Conservation (phyloP, 2,329 filamentous ascomycete genomes). For the Aspergillus sergii region DNA sequence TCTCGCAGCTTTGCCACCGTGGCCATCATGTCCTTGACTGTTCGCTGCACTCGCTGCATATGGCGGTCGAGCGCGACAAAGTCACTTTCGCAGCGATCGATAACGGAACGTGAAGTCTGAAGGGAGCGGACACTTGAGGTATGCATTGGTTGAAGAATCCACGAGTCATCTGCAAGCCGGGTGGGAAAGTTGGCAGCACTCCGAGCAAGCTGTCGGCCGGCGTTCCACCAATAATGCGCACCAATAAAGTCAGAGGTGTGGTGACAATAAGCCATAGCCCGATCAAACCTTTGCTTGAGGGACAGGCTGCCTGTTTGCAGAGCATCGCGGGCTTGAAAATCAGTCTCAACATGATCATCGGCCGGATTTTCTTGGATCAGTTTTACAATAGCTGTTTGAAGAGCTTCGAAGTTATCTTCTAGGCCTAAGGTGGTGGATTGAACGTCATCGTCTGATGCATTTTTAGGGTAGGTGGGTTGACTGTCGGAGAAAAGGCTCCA, state of each 20-base stretch:
- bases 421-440: conserved; percentile 55
- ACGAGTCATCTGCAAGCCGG: conserved; percentile 64
- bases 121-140: conserved; percentile 49
- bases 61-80: conserved; percentile 82
- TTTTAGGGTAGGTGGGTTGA: conserved; percentile 63
- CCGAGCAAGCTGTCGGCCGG: conserved; percentile 71
- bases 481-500: conserved; percentile 65
- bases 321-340: conserved; percentile 7
- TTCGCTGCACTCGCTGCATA: conserved; percentile 73
- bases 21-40: conserved; percentile 74
- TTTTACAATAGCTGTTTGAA: conserved; percentile 78
- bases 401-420: conserved; percentile 77
- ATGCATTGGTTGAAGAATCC: conserved; percentile 73
- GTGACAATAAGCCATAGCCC: conserved; percentile 75
- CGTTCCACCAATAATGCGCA: conserved; percentile 83
- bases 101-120: conserved; percentile 33
- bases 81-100: conserved; percentile 40
- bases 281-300: conserved; percentile 53
- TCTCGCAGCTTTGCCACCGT: conserved; percentile 76
- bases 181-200: conserved; percentile 57
- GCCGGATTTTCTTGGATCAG: conserved; percentile 83
- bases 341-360: conserved; percentile 55
- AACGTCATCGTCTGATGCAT: conserved; percentile 52
- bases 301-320: conserved; percentile 20
- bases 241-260: conserved; percentile 80